Evolutionary conservation across 805 yeast genomes (phyloP), one percentile per base, ranked within the genome.

Genomic region (Candida jianshihensis): DNA sequence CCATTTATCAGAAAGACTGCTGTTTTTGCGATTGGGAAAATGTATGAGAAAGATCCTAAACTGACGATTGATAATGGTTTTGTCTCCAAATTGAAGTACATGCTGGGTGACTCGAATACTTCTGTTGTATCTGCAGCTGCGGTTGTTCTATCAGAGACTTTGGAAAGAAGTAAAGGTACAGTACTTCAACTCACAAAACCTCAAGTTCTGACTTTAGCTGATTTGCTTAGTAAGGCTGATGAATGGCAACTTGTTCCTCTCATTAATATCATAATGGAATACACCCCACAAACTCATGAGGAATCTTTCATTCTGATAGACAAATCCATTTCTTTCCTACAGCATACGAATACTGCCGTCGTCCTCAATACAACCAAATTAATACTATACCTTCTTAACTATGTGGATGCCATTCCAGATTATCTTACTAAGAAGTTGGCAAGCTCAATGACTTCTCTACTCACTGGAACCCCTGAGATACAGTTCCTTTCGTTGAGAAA

Each of bases 401-500:
- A 84, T 55, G 77, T 81, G 13, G 68, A 68, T 19, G 64, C 65
- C 34, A 67, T 80, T 1, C 75, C 71, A 21, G 68, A 71, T 24
- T 66, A 68, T n/a, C 53, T 83, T 4, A 80, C 85, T 1, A 68
- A 70, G 37, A 63, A 81, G 41, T 60, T 87, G 34, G 85, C 92
- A 0, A 70, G 78, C 11, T 77, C 92, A 1, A 61, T 88, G 30
- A 70, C 79, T 2, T 71, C 86, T 4, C 59, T 88, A 24, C 62
- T 88, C 40, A 67, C 85, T 4, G 85, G 83, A 51, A 85, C 89
- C 0, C 62, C 89, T 0, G 97, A 90, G 56, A 66, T 86, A 19
- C 95, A 87, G 57, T 90, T 88, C 54, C 64, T 88, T 31, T 82
- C 81, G 1, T 64, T 89, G 44, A 66, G 96, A 53, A 90, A 89